Conservation (phyloP, 2,329 filamentous ascomycete species). For the Lecanosticta acicola region DNA sequence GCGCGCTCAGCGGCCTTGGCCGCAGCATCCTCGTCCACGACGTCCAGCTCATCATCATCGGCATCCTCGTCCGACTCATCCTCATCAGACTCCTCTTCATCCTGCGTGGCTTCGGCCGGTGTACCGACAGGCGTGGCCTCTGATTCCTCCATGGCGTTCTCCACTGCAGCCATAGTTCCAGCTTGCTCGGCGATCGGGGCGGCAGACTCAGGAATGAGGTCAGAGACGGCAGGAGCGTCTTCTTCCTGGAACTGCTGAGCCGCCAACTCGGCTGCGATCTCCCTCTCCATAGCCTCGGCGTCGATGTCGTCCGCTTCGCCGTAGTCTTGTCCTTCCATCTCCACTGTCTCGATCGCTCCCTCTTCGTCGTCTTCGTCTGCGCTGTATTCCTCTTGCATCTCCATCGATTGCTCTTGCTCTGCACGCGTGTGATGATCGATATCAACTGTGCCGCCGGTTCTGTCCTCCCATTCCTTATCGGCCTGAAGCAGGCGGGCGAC, state of each 20-base stretch:
- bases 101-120: conserved; percentile 20
- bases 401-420: conserved; percentile 29
- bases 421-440: conserved; percentile 5
- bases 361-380: conserved; percentile 42
- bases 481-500: conserved; percentile 68
- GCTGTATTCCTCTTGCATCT: conserved; percentile 29
- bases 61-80: conserved; percentile 43
- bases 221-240: conserved; percentile 27
- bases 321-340: conserved; percentile 33
- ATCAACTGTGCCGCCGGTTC: conserved; percentile 44
- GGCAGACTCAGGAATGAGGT: conserved; percentile 25
- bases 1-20: conserved; percentile 44
- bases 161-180: conserved; percentile 23
- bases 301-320: conserved; percentile 28
- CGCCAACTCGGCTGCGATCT: conserved; percentile 26
- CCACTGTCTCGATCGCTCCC: conserved; percentile 29
- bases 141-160: conserved; percentile 17
- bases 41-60: conserved; percentile 38
- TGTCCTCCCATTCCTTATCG: conserved; percentile 52
- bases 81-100: conserved; percentile 23
- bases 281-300: conserved; percentile 33
- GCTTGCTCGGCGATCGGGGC: conserved; percentile 24
- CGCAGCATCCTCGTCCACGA: conserved; percentile 49
- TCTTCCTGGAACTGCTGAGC: conserved; percentile 34
- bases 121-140: conserved; percentile 16